Percentiles rank a stretch among this genome's conserved stretches.
phyloP scores from a whole-genome alignment of 202 grass and related monocot genomes.

The Bolboschoenoplectus hybrid region DNA sequence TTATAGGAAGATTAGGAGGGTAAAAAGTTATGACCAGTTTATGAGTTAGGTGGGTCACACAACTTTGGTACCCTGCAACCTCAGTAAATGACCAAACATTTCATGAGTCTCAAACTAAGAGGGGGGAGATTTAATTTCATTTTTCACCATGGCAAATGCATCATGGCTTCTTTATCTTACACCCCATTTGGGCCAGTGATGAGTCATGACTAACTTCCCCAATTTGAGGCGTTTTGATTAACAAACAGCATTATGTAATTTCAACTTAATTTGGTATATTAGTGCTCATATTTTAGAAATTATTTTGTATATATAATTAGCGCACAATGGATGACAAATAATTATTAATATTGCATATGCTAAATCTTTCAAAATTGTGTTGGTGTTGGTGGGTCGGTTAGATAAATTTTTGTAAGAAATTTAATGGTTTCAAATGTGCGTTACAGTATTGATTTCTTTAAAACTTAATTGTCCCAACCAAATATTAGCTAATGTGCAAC shows the following conservation, averaged over 20 bases:
- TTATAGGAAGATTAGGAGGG: neutral
- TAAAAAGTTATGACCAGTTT: neutral
- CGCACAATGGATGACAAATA: too few species aligned
- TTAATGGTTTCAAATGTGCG: too few species aligned
- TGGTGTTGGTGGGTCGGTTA: too few species aligned
- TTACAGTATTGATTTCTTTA: too few species aligned
- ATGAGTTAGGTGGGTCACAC: slow-evolving; percentile 21
- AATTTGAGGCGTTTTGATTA: neutral
- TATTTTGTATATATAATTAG: too few species aligned
- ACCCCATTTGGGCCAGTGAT: neutral
- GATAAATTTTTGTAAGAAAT: too few species aligned
- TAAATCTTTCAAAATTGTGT: too few species aligned
- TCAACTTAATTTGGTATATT: neutral
- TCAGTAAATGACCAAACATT: neutral
- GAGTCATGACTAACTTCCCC: neutral
- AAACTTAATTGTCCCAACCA: too few species aligned
- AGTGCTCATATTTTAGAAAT: neutral
- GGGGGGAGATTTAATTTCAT: neutral
- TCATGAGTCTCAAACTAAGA: neutral
- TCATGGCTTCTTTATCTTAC: neutral
- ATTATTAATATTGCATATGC: too few species aligned
- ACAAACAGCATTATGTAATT: neutral
- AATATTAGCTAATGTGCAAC: too few species aligned
- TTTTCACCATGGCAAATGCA: neutral
- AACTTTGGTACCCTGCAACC: neutral